Percentiles rank a stretch among this genome's conserved stretches.
These are phyloP conservation scores for Chaetomium globosum DNA, from an alignment of 2,329 filamentous ascomycete species.

Conservation along the genomic window DNA sequence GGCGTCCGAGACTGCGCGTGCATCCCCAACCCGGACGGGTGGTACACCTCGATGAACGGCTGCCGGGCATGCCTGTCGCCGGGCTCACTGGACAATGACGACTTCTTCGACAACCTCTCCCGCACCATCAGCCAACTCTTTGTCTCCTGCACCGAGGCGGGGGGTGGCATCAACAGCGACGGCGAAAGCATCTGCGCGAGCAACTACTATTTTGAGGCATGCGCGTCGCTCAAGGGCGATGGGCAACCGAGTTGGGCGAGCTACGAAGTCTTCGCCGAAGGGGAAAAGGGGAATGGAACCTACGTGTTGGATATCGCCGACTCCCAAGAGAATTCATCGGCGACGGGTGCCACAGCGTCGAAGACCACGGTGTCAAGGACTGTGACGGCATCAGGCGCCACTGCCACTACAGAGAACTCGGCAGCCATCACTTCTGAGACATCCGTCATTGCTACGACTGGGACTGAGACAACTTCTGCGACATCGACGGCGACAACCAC, in stretches of 20 bases:
- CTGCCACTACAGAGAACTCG: not conserved
- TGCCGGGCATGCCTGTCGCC: constrained; percentile 23
- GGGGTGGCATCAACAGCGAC: constrained; percentile 18
- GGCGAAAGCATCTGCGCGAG: constrained; percentile 28
- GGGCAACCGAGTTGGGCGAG: constrained; percentile 26
- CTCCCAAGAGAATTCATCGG: constrained; percentile 25
- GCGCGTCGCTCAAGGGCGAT: constrained; percentile 16
- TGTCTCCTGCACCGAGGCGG: constrained; percentile 24
- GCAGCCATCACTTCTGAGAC: not conserved
- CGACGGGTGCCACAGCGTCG: not conserved
- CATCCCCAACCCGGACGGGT: constrained; percentile 27
- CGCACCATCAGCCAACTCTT: constrained; percentile 25
- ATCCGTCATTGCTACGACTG: not conserved
- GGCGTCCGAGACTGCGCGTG: constrained; percentile 20
- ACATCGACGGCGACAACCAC: not conserved
- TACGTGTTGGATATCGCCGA: constrained; percentile 21
- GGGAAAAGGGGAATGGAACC: constrained; percentile 17
- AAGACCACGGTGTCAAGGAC: not conserved
- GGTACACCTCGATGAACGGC: constrained; percentile 24
- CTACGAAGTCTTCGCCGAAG: constrained; percentile 7
- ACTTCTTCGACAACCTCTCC: constrained; percentile 29
- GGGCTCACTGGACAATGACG: constrained; percentile 15
- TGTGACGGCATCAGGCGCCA: not conserved
- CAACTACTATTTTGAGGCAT: constrained; percentile 19
- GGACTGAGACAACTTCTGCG: not conserved